A percentile compares a stretch with the other conserved stretches of the same genome.
phyloP scores from a whole-genome alignment of 2,329 filamentous ascomycete species.

The Cytospora paraplurivora region DNA sequence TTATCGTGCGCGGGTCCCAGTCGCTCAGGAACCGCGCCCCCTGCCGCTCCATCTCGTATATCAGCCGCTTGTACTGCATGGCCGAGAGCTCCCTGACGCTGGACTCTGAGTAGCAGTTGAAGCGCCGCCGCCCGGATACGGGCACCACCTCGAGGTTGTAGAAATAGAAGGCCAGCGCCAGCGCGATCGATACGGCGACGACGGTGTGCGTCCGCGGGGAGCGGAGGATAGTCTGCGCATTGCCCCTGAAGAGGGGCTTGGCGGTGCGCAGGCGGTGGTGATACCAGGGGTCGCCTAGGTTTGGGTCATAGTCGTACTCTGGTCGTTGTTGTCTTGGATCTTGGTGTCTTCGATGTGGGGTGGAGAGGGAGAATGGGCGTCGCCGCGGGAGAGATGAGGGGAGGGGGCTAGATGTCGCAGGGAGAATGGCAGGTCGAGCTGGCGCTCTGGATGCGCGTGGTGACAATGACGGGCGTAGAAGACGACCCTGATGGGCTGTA shows the following conservation, averaged over 20 bases:
- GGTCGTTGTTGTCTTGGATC: slow-evolving; percentile 17
- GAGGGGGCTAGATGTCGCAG: neutral
- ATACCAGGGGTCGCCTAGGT: slow-evolving; percentile 27
- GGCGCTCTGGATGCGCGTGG: neutral
- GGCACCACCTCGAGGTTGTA: slow-evolving; percentile 73
- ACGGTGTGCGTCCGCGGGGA: slow-evolving; percentile 45
- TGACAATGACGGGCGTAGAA: neutral
- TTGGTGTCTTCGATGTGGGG: slow-evolving; percentile 14
- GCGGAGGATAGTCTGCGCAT: slow-evolving; percentile 38
- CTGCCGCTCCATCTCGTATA: slow-evolving; percentile 55
- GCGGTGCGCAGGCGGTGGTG: slow-evolving; percentile 35
- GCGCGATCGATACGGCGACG: slow-evolving; percentile 44
- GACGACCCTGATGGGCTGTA: neutral
- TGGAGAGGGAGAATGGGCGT: slow-evolving; percentile 29
- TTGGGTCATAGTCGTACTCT: slow-evolving; percentile 25
- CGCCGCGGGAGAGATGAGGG: neutral
- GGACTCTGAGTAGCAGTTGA: slow-evolving; percentile 66
- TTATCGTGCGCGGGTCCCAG: slow-evolving; percentile 56
- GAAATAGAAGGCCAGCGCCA: slow-evolving; percentile 62
- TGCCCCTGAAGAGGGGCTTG: slow-evolving; percentile 44
- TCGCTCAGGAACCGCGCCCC: slow-evolving; percentile 59
- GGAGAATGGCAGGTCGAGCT: neutral
- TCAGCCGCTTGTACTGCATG: slow-evolving; percentile 57
- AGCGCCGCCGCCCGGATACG: slow-evolving; percentile 69
- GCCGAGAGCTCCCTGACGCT: slow-evolving; percentile 56